These are phyloP conservation scores for Lachnellula arida DNA, from an alignment of 2,329 filamentous ascomycete genomes.

Conservation along the genomic window DNA sequence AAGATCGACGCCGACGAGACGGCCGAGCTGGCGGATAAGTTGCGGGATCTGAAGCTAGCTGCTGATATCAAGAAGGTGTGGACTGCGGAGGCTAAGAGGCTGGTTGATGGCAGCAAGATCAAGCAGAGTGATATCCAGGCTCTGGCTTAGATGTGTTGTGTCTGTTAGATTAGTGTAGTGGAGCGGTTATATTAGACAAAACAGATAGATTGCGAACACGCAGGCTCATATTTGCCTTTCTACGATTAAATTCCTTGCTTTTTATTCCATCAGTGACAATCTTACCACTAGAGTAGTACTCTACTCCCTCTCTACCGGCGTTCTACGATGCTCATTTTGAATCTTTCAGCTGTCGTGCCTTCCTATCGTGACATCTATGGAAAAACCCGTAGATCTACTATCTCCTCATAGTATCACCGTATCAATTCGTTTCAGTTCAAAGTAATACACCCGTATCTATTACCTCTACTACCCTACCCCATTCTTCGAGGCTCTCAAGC, in stretches of 20 bases:
- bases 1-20: slow-evolving; percentile 92
- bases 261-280: neutral
- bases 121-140: slow-evolving; percentile 78
- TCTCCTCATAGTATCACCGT: too few relatives aligned
- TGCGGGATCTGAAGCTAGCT: slow-evolving; percentile 72
- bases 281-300: neutral
- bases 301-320: too few relatives aligned
- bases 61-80: slow-evolving; percentile 84
- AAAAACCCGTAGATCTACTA: too few relatives aligned
- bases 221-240: neutral
- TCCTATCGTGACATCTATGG: too few relatives aligned
- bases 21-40: slow-evolving; percentile 73
- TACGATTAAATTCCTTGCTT: neutral
- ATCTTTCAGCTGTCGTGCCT: too few relatives aligned
- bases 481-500: too few relatives aligned
- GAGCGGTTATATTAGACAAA: neutral
- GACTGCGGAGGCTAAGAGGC: slow-evolving; percentile 68
- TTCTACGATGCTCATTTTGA: too few relatives aligned
- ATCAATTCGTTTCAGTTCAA: too few relatives aligned
- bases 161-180: neutral
- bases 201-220: neutral
- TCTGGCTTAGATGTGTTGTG: slow-evolving; percentile 37
- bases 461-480: too few relatives aligned
- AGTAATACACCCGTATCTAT: too few relatives aligned
- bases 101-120: slow-evolving; percentile 78